phyloP scores from a whole-genome alignment of 1,284 basidiomycete genomes.

The Neonothopanus nambi region DNA sequence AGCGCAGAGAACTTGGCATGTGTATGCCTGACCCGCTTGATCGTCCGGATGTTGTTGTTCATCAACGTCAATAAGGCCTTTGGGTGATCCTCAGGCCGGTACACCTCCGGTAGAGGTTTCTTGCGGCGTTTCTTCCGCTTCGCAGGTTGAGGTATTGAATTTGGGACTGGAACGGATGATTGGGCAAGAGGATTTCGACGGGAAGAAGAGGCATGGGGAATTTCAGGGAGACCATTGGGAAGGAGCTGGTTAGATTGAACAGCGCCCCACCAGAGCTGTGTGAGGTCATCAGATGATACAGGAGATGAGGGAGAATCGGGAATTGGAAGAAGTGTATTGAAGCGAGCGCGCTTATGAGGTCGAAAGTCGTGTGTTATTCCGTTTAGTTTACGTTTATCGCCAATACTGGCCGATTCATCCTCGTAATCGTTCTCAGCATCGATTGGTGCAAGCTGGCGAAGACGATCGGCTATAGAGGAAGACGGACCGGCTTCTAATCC shows the following conservation, averaged over 20 bases:
- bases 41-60: constrained; percentile 72
- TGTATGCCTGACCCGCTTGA: constrained; percentile 67
- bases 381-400: constrained; percentile 64
- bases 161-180: constrained; percentile 15
- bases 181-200: constrained; percentile 20
- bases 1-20: constrained; percentile 69
- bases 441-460: constrained; percentile 40
- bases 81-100: constrained; percentile 11
- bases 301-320: constrained; percentile 30
- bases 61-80: constrained; percentile 63
- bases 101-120: constrained; percentile 27
- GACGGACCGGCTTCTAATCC: constrained; percentile 28
- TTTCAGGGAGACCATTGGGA: constrained; percentile 62
- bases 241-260: constrained; percentile 61
- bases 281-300: constrained; percentile 39
- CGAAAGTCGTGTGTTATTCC: constrained; percentile 25
- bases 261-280: constrained; percentile 75
- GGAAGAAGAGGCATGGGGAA: constrained; percentile 46
- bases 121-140: constrained; percentile 30
- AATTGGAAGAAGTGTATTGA: constrained; percentile 21
- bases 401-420: constrained; percentile 29
- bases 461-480: constrained; percentile 30
- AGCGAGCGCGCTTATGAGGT: constrained; percentile 43
- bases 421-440: constrained; percentile 47
- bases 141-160: constrained; percentile 33